phyloP scores from a whole-genome alignment of 208 protist genomes.

The Leishmania major region DNA sequence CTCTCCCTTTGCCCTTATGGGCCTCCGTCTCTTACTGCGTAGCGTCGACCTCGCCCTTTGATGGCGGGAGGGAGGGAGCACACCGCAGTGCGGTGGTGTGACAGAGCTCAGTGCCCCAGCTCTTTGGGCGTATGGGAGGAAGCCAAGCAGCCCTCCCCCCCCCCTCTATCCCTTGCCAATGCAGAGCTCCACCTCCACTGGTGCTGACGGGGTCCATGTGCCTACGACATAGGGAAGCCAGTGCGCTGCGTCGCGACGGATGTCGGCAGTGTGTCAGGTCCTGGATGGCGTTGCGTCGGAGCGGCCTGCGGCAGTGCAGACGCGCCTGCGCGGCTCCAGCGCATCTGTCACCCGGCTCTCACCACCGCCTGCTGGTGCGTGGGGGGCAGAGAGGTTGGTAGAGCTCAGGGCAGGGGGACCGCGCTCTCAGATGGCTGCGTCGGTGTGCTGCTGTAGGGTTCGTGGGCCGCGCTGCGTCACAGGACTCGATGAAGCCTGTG shows the following conservation, averaged over 20 bases:
- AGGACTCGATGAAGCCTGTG: background rate
- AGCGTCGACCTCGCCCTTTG: background rate
- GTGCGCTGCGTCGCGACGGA: background rate
- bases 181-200: background rate
- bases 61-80: background rate
- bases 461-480: background rate
- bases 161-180: background rate
- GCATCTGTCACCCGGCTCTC: background rate
- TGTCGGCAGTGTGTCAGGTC: background rate
- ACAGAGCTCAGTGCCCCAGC: background rate
- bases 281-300: background rate
- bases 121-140: background rate
- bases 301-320: background rate
- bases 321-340: background rate
- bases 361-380: too few species aligned
- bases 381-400: background rate
- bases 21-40: constrained; percentile 17
- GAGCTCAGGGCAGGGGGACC: background rate
- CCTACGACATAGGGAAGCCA: background rate
- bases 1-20: constrained; percentile 6
- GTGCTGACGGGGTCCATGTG: background rate
- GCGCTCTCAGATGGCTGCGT: background rate
- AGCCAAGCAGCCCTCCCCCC: background rate
- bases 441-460: background rate
- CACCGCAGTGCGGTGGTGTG: background rate